Conservation (phyloP, 2,329 filamentous ascomycete genomes). For the Aspergillus pseudotamarii region DNA sequence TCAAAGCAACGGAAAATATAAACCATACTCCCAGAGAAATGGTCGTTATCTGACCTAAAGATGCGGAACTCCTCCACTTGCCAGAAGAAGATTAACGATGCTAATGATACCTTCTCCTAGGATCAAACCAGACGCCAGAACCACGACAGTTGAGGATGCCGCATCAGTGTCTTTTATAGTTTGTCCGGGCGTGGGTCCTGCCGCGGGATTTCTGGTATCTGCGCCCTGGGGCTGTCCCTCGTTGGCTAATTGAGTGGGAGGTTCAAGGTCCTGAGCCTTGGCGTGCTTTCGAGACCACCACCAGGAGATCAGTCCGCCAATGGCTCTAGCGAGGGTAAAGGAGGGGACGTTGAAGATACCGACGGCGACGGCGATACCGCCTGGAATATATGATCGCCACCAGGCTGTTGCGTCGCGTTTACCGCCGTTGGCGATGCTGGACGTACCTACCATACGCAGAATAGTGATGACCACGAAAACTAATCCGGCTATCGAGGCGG, state of each 20-base stretch:
- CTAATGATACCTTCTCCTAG: slow-evolving; percentile 89
- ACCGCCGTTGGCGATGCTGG: slow-evolving; percentile 34
- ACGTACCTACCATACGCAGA: slow-evolving; percentile 62
- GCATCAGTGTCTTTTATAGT: slow-evolving; percentile 34
- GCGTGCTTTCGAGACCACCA: slow-evolving; percentile 67
- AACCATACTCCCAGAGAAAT: neutral
- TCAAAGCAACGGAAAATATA: neutral
- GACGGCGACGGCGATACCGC: slow-evolving; percentile 93
- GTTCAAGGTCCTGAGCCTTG: neutral
- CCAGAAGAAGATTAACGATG: slow-evolving; percentile 83
- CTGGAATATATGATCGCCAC: slow-evolving; percentile 80
- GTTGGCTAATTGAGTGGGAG: neutral
- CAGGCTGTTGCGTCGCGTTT: slow-evolving; percentile 41
- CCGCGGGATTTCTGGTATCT: neutral
- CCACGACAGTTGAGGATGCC: slow-evolving; percentile 69
- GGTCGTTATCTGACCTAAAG: slow-evolving; percentile 47
- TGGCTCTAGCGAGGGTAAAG: slow-evolving; percentile 85
- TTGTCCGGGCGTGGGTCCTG: slow-evolving; percentile 45
- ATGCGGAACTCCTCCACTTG: slow-evolving; percentile 76
- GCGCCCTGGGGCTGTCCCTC: neutral
- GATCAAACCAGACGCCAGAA: slow-evolving; percentile 88
- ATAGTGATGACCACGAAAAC: slow-evolving; percentile 74
- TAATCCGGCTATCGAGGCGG: slow-evolving; percentile 72
- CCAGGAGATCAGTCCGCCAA: slow-evolving; percentile 76
- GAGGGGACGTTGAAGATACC: slow-evolving; percentile 98